A percentile compares a stretch with the other conserved stretches of the same genome.
phyloP scores from a whole-genome alignment of 495 filamentous ascomycete genomes.

The Paragyromitra xinjiangensis region DNA sequence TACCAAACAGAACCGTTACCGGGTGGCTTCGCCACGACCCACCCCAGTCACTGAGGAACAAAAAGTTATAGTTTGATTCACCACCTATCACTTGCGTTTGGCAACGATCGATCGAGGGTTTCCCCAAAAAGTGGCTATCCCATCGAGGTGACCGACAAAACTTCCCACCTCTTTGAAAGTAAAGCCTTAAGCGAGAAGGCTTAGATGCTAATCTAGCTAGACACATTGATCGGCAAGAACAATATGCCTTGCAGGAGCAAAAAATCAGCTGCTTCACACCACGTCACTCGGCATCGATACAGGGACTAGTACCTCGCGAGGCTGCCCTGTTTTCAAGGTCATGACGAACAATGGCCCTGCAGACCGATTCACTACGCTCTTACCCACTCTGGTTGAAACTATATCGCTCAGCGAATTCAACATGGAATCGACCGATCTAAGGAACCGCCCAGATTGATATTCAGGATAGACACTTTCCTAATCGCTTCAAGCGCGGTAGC shows the following conservation, averaged over 20 bases:
- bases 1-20: background rate
- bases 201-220: background rate
- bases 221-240: background rate
- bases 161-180: background rate
- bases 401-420: slow-evolving; percentile 16
- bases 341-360: background rate
- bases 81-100: background rate
- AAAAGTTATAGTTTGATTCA: background rate
- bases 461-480: slow-evolving; percentile 39
- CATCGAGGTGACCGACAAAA: background rate
- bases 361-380: background rate
- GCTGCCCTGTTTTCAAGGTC: background rate
- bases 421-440: slow-evolving; percentile 46
- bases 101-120: slow-evolving; percentile 1
- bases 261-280: slow-evolving; percentile 22
- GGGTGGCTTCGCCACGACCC: background rate
- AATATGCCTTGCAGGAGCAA: background rate
- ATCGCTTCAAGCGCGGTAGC: slow-evolving; percentile 10
- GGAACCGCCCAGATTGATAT: slow-evolving; percentile 49
- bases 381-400: slow-evolving; percentile 3
- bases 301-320: background rate
- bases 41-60: background rate
- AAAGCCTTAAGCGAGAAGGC: background rate
- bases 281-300: slow-evolving; percentile 34
- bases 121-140: background rate